Base-by-base conservation (phyloP, 2,329 filamentous ascomycete species). In the Cladosporium colombiae region DNA sequence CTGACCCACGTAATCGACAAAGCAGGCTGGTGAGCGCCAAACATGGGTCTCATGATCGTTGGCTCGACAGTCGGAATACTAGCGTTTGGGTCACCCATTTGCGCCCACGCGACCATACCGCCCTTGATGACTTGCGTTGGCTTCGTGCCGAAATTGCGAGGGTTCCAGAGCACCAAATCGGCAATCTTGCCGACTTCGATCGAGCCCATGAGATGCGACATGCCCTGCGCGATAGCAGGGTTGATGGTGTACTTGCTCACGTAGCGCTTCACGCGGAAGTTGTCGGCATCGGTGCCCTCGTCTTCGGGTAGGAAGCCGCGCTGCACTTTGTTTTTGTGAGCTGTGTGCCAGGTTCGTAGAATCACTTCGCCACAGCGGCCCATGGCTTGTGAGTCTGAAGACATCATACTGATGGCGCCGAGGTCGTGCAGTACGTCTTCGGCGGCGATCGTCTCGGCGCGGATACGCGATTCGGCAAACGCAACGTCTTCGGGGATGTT, bases 401-500 rank as follows among this genome's bases (percentile, higher is more conserved):
- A 92, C 92, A 98, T 97, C 93, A 98, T 98, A 78, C 89, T 93
- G 78, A 98, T 97, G 69, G 94, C 94, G 65, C 94, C 94, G 1
- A 96, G 84, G 73, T 98, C 94, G 77, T 98, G 94, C 21, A 98
- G 86, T 1, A 98, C 93, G 77, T 98, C 94, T 82, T 98, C 94
- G 27, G 94, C 94, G 0, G 93, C 94, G 75, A 98, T 98, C 40
- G 94, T 98, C 81, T 98, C 93, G 70, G 92, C 92, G 66, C 94
- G 91, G 78, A 98, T 98, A 46, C 94, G 91, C 40, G 89, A 92
- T 81, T 98, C 94, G 57, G 94, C 94, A 74, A 98, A 98, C 1
- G 93, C 93, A 16, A 98, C 90, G 76, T 98, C 94, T 80, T 98
- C 94, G 66, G 93, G 92, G 67, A 97, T 97, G 78, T 97, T 89